phyloP scores from a whole-genome alignment of 768 basidiomycete genomes.

The Auricularia sp. region DNA sequence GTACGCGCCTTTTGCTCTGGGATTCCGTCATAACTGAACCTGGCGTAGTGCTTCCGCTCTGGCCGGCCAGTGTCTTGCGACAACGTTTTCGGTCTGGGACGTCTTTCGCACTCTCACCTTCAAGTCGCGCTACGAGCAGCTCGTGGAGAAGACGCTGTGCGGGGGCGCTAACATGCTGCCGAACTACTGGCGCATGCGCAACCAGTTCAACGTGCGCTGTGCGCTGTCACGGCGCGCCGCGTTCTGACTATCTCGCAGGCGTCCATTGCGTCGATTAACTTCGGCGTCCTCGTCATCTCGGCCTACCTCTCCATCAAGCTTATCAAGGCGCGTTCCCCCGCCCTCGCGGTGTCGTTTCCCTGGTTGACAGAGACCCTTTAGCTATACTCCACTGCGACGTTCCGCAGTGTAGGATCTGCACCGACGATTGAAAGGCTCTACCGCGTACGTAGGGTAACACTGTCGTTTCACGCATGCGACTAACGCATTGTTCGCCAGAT shows the following conservation, averaged over 20 bases:
- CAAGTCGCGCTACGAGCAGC: slow-evolving; percentile 22
- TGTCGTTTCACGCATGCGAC: not conserved
- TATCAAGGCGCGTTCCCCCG: not conserved
- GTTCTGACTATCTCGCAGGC: slow-evolving; percentile 34
- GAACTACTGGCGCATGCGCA: slow-evolving; percentile 34
- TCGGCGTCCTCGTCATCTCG: slow-evolving; percentile 33
- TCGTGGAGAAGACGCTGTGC: slow-evolving; percentile 32
- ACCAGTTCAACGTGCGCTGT: slow-evolving; percentile 28
- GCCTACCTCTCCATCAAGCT: not conserved
- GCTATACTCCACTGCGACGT: slow-evolving; percentile 9
- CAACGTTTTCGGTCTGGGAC: slow-evolving; percentile 39
- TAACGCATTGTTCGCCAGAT: slow-evolving; percentile 22
- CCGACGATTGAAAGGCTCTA: slow-evolving; percentile 35
- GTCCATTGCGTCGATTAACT: slow-evolving; percentile 38
- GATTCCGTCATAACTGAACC: not conserved
- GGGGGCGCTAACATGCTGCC: slow-evolving; percentile 31
- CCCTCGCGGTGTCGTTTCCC: slow-evolving; percentile 14
- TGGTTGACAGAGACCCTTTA: slow-evolving; percentile 29
- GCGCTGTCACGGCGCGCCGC: not conserved
- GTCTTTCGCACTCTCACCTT: slow-evolving; percentile 26
- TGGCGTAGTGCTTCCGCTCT: slow-evolving; percentile 28
- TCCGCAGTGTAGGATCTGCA: slow-evolving; percentile 42
- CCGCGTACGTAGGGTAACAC: slow-evolving; percentile 25
- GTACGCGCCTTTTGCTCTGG: not conserved
- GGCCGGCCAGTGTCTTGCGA: slow-evolving; percentile 36